Evolutionary conservation across 768 basidiomycete species (phyloP).

Genomic region (Mycena crocata): DNA sequence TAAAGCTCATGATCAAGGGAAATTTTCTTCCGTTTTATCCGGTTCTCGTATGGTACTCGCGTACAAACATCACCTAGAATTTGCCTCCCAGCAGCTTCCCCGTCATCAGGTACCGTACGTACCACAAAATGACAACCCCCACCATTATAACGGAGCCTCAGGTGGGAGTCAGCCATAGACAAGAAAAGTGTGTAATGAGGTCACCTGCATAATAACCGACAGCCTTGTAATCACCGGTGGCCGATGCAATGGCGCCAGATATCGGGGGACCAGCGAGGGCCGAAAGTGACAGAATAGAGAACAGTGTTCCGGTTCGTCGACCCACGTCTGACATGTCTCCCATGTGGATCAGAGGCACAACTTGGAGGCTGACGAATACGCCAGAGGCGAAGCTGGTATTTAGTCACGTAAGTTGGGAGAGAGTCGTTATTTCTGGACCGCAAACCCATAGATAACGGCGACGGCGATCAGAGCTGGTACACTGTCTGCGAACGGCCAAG

Average conservation of each 20-base stretch:
- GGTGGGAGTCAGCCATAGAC: not conserved
- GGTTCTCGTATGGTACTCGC: no score
- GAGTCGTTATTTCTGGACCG: no score
- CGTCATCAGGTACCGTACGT: constrained; percentile 25
- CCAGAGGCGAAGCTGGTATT: constrained; percentile 75
- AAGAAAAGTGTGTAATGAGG: not conserved
- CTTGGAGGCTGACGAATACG: constrained; percentile 66
- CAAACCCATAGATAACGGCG: constrained; percentile 74
- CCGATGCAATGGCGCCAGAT: constrained; percentile 71
- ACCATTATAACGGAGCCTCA: constrained; percentile 15
- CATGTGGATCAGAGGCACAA: constrained; percentile 69
- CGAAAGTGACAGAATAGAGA: constrained; percentile 70
- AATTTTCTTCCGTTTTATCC: no score
- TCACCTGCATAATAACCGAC: constrained; percentile 70
- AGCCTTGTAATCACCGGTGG: constrained; percentile 62
- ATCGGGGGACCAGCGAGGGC: constrained; percentile 79
- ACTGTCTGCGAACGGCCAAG: constrained; percentile 73
- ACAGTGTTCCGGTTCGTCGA: constrained; percentile 72
- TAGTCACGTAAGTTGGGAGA: no score
- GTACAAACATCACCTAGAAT: no score
- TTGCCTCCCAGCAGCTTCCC: constrained; percentile 22
- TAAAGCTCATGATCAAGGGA: no score
- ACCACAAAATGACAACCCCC: constrained; percentile 15
- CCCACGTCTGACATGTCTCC: constrained; percentile 73
- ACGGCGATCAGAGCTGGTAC: constrained; percentile 61